Conservation (phyloP, 2,329 filamentous ascomycete species). For the Celoporthe dispersa region DNA sequence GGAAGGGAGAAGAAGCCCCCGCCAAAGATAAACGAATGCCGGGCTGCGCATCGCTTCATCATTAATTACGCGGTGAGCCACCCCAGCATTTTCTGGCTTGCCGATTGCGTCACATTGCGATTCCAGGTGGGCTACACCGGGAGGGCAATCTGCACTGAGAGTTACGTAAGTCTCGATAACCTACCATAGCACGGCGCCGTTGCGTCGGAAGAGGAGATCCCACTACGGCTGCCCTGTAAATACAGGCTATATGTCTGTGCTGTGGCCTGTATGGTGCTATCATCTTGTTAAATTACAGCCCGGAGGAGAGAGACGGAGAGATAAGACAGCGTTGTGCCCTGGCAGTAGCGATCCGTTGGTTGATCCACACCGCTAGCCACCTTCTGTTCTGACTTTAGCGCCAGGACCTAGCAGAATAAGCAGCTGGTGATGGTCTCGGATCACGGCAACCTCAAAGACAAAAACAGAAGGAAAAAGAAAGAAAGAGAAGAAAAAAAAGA, state of each 20-base stretch:
- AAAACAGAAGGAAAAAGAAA: too few relatives aligned
- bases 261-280: background rate
- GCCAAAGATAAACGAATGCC: background rate
- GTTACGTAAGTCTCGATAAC: conserved; percentile 14
- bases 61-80: background rate
- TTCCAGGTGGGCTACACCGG: background rate
- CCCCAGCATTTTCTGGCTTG: background rate
- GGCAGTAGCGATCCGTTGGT: background rate
- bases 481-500: too few relatives aligned
- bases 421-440: background rate
- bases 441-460: background rate
- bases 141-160: background rate
- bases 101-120: conserved; percentile 13
- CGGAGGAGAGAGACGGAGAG: background rate
- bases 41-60: background rate
- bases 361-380: conserved; percentile 6
- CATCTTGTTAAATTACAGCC: background rate
- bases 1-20: background rate
- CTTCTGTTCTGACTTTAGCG: conserved; percentile 14
- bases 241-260: background rate
- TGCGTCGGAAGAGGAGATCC: background rate
- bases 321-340: conserved; percentile 8
- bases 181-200: background rate
- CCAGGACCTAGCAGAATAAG: background rate
- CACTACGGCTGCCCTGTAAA: background rate